Conservation (phyloP, 495 filamentous ascomycete genomes). For the Articulospora tetracladia region DNA sequence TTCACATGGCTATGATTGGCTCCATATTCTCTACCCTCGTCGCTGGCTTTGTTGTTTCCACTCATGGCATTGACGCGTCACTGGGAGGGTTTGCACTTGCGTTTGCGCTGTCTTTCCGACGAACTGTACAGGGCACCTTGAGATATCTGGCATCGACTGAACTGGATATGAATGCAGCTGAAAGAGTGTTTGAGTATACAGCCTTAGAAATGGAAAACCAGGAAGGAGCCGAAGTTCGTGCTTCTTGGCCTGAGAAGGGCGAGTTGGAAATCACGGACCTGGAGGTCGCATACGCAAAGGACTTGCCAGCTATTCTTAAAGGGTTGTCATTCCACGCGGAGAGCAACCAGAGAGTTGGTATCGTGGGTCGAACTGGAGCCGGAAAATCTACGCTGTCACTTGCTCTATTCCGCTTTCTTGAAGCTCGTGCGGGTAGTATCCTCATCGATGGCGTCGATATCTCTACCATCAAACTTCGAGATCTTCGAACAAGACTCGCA, state of each 20-base stretch:
- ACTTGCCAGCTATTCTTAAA: slow-evolving; percentile 40
- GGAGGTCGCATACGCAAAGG: slow-evolving; percentile 34
- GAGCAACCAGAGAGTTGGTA: slow-evolving; percentile 37
- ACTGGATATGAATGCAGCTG: slow-evolving; percentile 36
- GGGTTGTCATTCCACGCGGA: slow-evolving; percentile 37
- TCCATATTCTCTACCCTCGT: slow-evolving; percentile 55
- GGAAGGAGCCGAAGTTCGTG: slow-evolving; percentile 32
- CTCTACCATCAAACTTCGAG: slow-evolving; percentile 38
- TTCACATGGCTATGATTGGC: slow-evolving; percentile 57
- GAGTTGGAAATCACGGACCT: slow-evolving; percentile 36
- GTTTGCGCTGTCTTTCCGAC: slow-evolving; percentile 42
- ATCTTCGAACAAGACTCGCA: slow-evolving; percentile 44
- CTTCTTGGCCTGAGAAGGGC: slow-evolving; percentile 42
- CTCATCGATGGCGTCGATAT: slow-evolving; percentile 49
- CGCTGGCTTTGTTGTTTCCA: slow-evolving; percentile 50
- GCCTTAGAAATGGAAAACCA: slow-evolving; percentile 33
- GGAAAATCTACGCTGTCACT: slow-evolving; percentile 37
- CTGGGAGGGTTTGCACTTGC: slow-evolving; percentile 63
- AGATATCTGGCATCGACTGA: slow-evolving; percentile 48
- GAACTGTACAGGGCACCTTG: slow-evolving; percentile 51
- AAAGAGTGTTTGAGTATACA: slow-evolving; percentile 37
- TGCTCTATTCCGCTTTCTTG: slow-evolving; percentile 46
- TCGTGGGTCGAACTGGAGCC: slow-evolving; percentile 49
- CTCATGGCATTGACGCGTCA: slow-evolving; percentile 53
- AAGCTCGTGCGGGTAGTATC: slow-evolving; percentile 38